phyloP scores from a whole-genome alignment of 2,329 filamentous ascomycete genomes.

The Proliferodiscus dingleyae region DNA sequence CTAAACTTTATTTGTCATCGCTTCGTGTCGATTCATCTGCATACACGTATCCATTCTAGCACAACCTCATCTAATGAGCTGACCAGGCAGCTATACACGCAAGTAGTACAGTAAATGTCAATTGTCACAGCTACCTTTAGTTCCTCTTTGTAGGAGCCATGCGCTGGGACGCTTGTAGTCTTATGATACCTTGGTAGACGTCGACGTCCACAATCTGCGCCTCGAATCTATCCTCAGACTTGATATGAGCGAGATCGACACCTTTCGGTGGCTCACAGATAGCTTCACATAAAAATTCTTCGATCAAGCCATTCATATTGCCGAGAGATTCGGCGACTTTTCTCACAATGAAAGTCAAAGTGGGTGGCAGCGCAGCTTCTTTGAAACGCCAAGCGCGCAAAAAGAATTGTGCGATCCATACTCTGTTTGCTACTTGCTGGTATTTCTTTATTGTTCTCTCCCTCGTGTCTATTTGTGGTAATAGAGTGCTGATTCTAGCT shows the following conservation, averaged over 20 bases:
- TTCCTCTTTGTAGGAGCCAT: neutral
- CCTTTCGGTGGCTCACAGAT: constrained; percentile 8
- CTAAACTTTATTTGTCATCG: no score
- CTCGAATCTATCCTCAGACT: constrained; percentile 48
- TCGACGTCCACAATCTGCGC: constrained; percentile 52
- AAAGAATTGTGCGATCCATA: constrained; percentile 57
- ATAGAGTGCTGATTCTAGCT: constrained; percentile 22
- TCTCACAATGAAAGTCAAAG: constrained; percentile 33
- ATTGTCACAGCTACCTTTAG: no score
- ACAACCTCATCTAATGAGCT: no score
- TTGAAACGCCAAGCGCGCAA: constrained; percentile 53
- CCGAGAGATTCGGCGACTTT: constrained; percentile 2
- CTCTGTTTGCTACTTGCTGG: constrained; percentile 31
- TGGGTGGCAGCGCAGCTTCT: constrained; percentile 43
- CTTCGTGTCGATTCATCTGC: no score
- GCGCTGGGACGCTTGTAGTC: constrained; percentile 40
- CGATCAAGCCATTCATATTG: neutral
- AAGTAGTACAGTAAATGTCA: neutral
- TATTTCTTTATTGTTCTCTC: constrained; percentile 23
- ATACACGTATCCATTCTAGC: no score
- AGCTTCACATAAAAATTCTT: constrained; percentile 11
- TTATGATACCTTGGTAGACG: constrained; percentile 41
- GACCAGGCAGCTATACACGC: neutral
- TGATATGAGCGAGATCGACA: constrained; percentile 34
- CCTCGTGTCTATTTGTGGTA: constrained; percentile 25